These are phyloP conservation scores for Scleromitrula shiraiana DNA, from an alignment of 2,329 filamentous ascomycete species.

Conservation along the genomic window DNA sequence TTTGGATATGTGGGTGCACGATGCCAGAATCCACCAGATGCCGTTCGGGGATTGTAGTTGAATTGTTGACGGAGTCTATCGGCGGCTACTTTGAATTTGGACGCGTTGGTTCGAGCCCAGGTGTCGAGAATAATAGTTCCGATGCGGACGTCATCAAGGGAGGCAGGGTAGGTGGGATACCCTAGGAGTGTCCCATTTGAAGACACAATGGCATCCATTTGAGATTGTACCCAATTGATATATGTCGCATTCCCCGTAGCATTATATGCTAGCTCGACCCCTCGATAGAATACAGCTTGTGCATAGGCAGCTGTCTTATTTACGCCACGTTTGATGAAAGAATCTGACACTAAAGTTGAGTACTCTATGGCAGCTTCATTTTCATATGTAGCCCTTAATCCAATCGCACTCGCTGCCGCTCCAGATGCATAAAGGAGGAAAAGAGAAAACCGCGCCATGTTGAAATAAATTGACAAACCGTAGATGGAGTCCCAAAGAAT, in stretches of 20 bases:
- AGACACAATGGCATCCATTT: slow-evolving; percentile 40
- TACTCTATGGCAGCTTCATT: not conserved
- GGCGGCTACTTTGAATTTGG: slow-evolving; percentile 42
- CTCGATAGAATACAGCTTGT: slow-evolving; percentile 6
- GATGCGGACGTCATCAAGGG: slow-evolving; percentile 44
- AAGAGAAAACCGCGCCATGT: not conserved
- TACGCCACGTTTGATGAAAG: slow-evolving; percentile 2
- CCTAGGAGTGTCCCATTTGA: slow-evolving; percentile 39
- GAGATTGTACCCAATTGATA: slow-evolving; percentile 36
- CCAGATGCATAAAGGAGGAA: not conserved
- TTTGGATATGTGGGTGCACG: slow-evolving; percentile 34
- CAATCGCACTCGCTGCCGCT: not conserved
- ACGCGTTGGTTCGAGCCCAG: slow-evolving; percentile 31
- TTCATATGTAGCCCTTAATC: not conserved
- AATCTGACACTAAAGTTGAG: slow-evolving; percentile 4
- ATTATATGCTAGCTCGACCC: slow-evolving; percentile 31
- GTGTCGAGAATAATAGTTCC: slow-evolving; percentile 26
- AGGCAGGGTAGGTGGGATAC: slow-evolving; percentile 41
- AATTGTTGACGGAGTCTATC: slow-evolving; percentile 39
- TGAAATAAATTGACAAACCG: not conserved
- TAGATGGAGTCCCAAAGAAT: too few relatives aligned
- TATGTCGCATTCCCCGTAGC: slow-evolving; percentile 37
- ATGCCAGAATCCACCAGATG: slow-evolving; percentile 43
- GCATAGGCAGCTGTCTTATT: slow-evolving; percentile 1
- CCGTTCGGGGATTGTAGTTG: slow-evolving; percentile 41